Evolutionary conservation across 208 protist species (phyloP), one percentile per base, ranked within the genome.

Genomic region (Porcisia deanei): DNA sequence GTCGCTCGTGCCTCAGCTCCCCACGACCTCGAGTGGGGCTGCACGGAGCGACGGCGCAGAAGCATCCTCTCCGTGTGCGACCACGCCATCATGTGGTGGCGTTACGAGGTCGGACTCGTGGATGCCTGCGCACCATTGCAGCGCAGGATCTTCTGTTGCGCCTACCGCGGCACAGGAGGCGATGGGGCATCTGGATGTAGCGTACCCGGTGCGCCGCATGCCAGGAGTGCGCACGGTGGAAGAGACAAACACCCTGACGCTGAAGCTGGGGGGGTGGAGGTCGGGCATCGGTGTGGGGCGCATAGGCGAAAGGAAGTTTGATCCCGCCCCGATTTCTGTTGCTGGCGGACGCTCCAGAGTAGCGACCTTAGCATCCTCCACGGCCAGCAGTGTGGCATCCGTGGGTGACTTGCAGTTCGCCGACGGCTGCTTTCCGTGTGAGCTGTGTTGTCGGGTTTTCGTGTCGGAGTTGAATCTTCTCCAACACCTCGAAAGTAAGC

Each of bases 371-470:
- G 45, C n/a, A 60, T 34, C 54, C 45, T 52, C 66, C n/a, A 41
- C 22, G 66, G 66, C 41, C 25, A 71, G 41, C 7, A n/a, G 20
- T n/a, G 39, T 16, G 12, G 14, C 7, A 37, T 37, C 47, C 43
- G 47, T 49, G 25, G 37, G 16, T 9, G 47, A 41, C 47, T 3
- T 71, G 6, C 16, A 54, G 34, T 72, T 72, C 37, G 37, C 41
- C 45, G 88, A 88, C 3, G 63, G 55, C 20, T 59, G 87, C 73
- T 97, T 97, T 63, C 89, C 91, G 22, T 97, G 93, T 65, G 93
- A 97, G 84, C 75, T 97, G 79, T 97, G 93, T 77, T 67, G 58
- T 34, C 85, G 84, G 8, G 71, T 74, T 14, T 94, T 92, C 45
- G 45, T 74, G 18, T 85, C 69, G 54, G 91, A 97, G 80, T 9